Base-by-base conservation (phyloP, 441 rosid species). In the Bocquillonia castaneifolia region DNA sequence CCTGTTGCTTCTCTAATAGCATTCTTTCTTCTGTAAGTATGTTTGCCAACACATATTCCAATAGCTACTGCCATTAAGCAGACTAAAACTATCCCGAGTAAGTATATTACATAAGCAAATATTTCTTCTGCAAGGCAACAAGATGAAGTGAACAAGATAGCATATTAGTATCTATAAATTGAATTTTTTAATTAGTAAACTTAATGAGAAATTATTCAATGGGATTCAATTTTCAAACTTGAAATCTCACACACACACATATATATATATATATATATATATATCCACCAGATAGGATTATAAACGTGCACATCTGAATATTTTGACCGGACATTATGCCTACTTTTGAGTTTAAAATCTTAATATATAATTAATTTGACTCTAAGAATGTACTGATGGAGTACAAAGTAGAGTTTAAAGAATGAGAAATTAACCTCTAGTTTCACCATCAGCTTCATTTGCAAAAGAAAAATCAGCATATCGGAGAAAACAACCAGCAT, bases 401-500 rank as follows among this genome's bases (percentile, higher is more conserved):
- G n/a, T n/a, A n/a, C n/a, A n/a, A n/a, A n/a, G n/a, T n/a, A n/a
- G n/a, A 47, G 13, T n/a, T 8, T 47, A 22, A 7, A 32, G 15
- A 57, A 57, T 9, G 26, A 6, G 1, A 31, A 37, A 48, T 69
- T 37, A 57, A 67, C 75, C 72, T 75, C 10, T 22, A 29, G 7
- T 25, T 20, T 42, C 26, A 17, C 3, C 9, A 0, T 15, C 7
- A 8, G 48, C 10, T 32, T 77, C 63, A 55, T 76, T 68, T 68
- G 70, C 69, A 53, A 87, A 83, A 0, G 75, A 36, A 22, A 75
- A 64, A 63, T 78, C 72, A 67, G 85, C 74, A 81, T 80, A 85
- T 55, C 85, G 85, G 8, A 87, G 70, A 75, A 79, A 82, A 65
- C 92, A 87, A 20, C 89, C 88, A 12, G 85, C 70, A 53, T 79